A percentile compares a stretch with the other conserved stretches of the same genome.
Conservation (phyloP, 768 basidiomycete genomes). For the Amanita rubescens region DNA sequence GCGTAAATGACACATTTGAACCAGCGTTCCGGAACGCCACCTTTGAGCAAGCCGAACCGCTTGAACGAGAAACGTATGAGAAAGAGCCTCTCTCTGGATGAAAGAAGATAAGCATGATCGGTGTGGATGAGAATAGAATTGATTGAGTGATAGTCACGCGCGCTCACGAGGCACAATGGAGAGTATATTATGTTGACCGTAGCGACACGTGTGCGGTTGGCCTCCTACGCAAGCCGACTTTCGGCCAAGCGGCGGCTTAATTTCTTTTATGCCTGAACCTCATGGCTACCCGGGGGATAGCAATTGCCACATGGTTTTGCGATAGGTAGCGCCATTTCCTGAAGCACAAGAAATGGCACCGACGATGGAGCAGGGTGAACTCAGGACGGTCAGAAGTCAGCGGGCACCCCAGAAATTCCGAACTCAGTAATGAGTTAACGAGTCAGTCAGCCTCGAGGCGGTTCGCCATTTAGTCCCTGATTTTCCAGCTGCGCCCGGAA, state of each 20-base stretch:
- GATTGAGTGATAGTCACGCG: not conserved
- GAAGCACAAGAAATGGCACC: not conserved
- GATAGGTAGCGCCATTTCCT: no score
- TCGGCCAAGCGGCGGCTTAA: not conserved
- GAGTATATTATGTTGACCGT: not conserved
- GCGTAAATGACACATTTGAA: not conserved
- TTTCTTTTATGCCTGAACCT: not conserved
- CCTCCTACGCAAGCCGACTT: not conserved
- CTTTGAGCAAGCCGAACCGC: no score
- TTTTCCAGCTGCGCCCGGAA: not conserved
- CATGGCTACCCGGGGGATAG: no score
- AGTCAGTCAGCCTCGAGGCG: not conserved
- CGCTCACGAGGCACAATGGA: not conserved
- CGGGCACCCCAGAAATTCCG: conserved; percentile 2
- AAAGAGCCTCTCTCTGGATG: not conserved
- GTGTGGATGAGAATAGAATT: not conserved
- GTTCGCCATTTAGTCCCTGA: not conserved
- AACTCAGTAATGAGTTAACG: not conserved
- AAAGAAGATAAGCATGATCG: not conserved
- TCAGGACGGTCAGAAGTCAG: not conserved
- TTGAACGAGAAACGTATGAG: no score
- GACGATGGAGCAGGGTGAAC: not conserved
- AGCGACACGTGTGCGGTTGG: not conserved
- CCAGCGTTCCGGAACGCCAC: not conserved
- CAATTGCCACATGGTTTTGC: no score